Evolutionary conservation across 768 basidiomycete genomes (phyloP), one percentile per base, ranked within the genome.

Genomic region (Lactarius indigo): DNA sequence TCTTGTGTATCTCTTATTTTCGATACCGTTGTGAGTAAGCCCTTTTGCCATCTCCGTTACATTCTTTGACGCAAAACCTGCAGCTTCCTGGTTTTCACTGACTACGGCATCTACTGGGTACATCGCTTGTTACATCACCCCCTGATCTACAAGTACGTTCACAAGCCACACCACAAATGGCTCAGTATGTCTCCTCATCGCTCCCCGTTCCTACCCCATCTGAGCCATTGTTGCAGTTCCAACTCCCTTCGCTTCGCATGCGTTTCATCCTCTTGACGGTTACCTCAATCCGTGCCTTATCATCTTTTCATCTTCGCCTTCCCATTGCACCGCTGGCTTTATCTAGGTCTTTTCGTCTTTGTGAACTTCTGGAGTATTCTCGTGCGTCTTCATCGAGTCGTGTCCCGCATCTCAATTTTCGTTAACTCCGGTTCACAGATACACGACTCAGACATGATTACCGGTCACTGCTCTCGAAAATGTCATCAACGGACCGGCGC

Each of bases 121-220:
- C 97, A 99, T 74, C 87, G 97, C 30, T 82, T 83, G 78, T 81
- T 96, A 63, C 97, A 99, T 75, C 80, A 89, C 65, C 96, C 96
- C 2, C 63, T 82, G 44, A 71, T 97, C 65, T 99, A 99, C 83
- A 98, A 96, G 76, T 79, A 82, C 64, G 72, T 99, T 56, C 97
- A 99, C 78, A 99, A 99, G 77, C 95, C 96, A 1, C 97, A 99
- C 76, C 97, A 99, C 84, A 96, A 92, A 78, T 99, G 97, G 97
- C 81, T 98, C 69, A 87, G 95, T 96, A 76, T 64, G 94, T 86
- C 37, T 20, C 57, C 4, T 28, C 30, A 59, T 42, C 26, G 26
- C 6, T 35, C 33, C 54, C 57, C 31, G 50, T 47, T 59, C 57
- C 7, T 61, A 31, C 57, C 37, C 26, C 17, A 0, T 13, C 35